Percentiles rank a stretch among this genome's conserved stretches.
phyloP scores from a whole-genome alignment of 1,284 basidiomycete genomes.

The Cryptococcus floricola region DNA sequence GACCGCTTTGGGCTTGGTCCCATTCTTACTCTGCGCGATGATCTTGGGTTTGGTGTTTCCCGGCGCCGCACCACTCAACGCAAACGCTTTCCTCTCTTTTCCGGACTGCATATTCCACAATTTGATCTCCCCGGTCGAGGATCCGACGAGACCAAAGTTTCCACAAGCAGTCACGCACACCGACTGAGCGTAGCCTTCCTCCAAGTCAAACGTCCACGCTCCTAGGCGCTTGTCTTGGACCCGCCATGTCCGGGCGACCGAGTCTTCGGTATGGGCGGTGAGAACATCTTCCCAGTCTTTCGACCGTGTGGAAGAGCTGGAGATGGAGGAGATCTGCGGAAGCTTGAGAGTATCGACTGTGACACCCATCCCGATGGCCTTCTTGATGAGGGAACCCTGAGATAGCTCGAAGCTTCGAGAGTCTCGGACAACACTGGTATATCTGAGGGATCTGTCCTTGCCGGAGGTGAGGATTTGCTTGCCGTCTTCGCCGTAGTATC shows the following conservation, averaged over 20 bases:
- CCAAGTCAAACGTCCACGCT: slow-evolving; percentile 55
- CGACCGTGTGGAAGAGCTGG: slow-evolving; percentile 72
- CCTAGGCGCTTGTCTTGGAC: slow-evolving; percentile 78
- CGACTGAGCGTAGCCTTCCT: slow-evolving; percentile 54
- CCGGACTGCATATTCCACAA: slow-evolving; percentile 98
- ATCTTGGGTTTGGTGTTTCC: slow-evolving; percentile 53
- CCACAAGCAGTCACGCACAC: slow-evolving; percentile 92
- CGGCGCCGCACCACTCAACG: slow-evolving; percentile 58
- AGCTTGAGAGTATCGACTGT: slow-evolving; percentile 77
- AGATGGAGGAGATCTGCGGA: slow-evolving; percentile 69
- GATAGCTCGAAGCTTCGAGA: slow-evolving; percentile 90
- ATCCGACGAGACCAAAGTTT: slow-evolving; percentile 86
- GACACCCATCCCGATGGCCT: slow-evolving; percentile 73
- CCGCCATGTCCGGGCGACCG: slow-evolving; percentile 77
- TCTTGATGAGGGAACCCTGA: slow-evolving; percentile 84
- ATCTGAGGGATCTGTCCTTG: slow-evolving; percentile 79
- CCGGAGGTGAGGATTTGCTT: slow-evolving; percentile 84
- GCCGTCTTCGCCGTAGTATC: slow-evolving; percentile 94
- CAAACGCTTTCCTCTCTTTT: slow-evolving; percentile 72
- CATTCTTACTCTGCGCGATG: slow-evolving; percentile 27
- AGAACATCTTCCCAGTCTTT: slow-evolving; percentile 99
- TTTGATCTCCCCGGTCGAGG: slow-evolving; percentile 69
- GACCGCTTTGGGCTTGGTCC: slow-evolving; percentile 32
- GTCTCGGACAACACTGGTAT: slow-evolving; percentile 88
- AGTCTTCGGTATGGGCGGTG: slow-evolving; percentile 78